Percentiles rank a stretch among this genome's conserved stretches.
These are phyloP conservation scores for Nannizziopsis barbatae DNA, from an alignment of 2,329 filamentous ascomycete species.

Conservation along the genomic window DNA sequence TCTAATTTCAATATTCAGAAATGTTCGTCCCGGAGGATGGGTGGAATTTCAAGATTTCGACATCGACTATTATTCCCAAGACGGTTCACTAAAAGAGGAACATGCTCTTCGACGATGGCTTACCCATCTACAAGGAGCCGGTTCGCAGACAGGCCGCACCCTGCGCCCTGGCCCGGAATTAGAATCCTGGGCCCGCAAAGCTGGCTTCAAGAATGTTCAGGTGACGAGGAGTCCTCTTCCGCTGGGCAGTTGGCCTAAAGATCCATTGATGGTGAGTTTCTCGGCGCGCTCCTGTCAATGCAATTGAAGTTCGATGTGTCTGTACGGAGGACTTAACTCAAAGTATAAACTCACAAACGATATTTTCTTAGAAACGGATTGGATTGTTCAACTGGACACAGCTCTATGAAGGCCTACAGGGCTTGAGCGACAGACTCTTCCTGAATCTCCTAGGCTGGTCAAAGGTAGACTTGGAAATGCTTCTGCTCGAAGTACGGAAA, in stretches of 20 bases:
- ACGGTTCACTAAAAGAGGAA: conserved; percentile 14
- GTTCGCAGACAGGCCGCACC: conserved; percentile 24
- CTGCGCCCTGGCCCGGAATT: conserved; percentile 12
- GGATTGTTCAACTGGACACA: conserved; percentile 13
- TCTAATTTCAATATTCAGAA: background rate
- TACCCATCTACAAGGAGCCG: conserved; percentile 21
- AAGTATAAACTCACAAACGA: no score
- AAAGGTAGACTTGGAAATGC: background rate
- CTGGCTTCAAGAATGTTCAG: conserved; percentile 19
- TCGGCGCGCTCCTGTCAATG: conserved; percentile 35
- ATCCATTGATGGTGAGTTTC: conserved; percentile 18
- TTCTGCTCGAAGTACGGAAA: background rate
- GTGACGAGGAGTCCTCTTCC: conserved; percentile 19
- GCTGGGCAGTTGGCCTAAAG: conserved; percentile 21
- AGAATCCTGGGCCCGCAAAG: conserved; percentile 16
- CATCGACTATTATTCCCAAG: conserved; percentile 19
- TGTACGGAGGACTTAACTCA: no score
- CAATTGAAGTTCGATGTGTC: conserved; percentile 18
- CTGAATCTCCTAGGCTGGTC: conserved; percentile 17
- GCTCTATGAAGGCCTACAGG: conserved; percentile 17
- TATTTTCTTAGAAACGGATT: conserved; percentile 13
- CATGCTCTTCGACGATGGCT: conserved; percentile 3
- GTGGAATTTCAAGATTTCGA: conserved; percentile 33
- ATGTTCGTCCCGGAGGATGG: conserved; percentile 33
- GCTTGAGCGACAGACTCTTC: conserved; percentile 14